Conservation (phyloP, 2,329 filamentous ascomycete species). For the Talaromyces piceae region DNA sequence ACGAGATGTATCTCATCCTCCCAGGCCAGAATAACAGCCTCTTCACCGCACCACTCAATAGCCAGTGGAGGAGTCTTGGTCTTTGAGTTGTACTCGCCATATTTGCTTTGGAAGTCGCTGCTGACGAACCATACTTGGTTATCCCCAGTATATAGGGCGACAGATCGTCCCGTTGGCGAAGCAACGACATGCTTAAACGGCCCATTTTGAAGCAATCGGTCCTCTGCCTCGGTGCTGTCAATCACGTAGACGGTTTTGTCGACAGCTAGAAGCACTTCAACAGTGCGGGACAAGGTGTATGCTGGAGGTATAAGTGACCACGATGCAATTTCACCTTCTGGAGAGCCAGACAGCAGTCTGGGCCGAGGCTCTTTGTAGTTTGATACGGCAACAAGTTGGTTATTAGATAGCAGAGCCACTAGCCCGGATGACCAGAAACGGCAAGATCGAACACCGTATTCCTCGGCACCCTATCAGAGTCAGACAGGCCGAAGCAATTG, state of each 20-base stretch:
- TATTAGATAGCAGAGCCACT: constrained; percentile 84
- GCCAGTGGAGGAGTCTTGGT: constrained; percentile 79
- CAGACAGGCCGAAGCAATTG: constrained; percentile 12
- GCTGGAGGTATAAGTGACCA: constrained; percentile 86
- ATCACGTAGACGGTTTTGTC: constrained; percentile 76
- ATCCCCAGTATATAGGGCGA: constrained; percentile 77
- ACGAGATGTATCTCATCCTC: constrained; percentile 95
- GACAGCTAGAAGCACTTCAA: constrained; percentile 85
- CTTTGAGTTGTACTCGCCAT: constrained; percentile 85
- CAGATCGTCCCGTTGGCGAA: constrained; percentile 82
- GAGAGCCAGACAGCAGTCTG: constrained; percentile 67
- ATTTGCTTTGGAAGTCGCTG: constrained; percentile 85
- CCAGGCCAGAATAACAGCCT: constrained; percentile 89
- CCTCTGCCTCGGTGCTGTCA: constrained; percentile 83
- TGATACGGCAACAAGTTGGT: constrained; percentile 76
- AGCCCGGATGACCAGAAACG: constrained; percentile 90
- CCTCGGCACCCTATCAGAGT: constrained; percentile 60
- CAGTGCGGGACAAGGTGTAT: constrained; percentile 82
- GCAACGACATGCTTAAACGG: constrained; percentile 87
- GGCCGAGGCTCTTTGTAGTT: constrained; percentile 87
- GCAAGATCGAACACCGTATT: constrained; percentile 79
- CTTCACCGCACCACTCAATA: constrained; percentile 93
- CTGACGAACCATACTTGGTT: constrained; percentile 89
- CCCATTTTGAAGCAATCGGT: constrained; percentile 82
- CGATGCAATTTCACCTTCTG: constrained; percentile 71